These are phyloP conservation scores for Nicotiana noctiflora DNA, from an alignment of 257 asterid genomes.

Conservation along the genomic window DNA sequence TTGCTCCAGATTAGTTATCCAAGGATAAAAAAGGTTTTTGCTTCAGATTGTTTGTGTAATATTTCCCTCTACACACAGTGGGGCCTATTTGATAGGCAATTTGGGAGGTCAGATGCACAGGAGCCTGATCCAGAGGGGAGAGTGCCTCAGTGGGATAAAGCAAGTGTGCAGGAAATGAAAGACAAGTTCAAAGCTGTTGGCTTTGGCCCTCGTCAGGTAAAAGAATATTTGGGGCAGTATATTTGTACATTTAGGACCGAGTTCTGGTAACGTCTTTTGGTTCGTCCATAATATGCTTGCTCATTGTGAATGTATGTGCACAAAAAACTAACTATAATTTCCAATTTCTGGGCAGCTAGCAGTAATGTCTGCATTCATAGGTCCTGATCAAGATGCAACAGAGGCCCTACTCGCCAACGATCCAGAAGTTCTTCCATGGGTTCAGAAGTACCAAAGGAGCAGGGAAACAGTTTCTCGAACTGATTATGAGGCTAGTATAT, in stretches of 20 bases:
- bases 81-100: constrained; percentile 77
- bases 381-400: constrained; percentile 84
- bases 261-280: neutral
- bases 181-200: constrained; percentile 69
- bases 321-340: neutral
- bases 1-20: neutral
- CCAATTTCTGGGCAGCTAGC: constrained; percentile 48
- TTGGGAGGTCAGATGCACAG: constrained; percentile 76
- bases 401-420: constrained; percentile 70
- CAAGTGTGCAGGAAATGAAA: constrained; percentile 73
- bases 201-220: constrained; percentile 91
- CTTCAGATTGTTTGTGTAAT: neutral
- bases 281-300: neutral
- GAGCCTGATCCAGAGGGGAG: constrained; percentile 93
- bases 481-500: constrained; percentile 63
- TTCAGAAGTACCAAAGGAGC: constrained; percentile 92
- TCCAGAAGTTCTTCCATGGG: constrained; percentile 83
- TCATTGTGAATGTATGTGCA: neutral
- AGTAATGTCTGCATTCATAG: constrained; percentile 90
- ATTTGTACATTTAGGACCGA: neutral
- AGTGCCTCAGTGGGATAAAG: constrained; percentile 76
- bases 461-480: constrained; percentile 93
- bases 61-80: constrained; percentile 40
- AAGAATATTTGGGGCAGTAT: neutral
- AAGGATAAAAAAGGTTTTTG: neutral